phyloP scores from a whole-genome alignment of 371 early-diverging fungal genomes.

The Mortierella sp. region DNA sequence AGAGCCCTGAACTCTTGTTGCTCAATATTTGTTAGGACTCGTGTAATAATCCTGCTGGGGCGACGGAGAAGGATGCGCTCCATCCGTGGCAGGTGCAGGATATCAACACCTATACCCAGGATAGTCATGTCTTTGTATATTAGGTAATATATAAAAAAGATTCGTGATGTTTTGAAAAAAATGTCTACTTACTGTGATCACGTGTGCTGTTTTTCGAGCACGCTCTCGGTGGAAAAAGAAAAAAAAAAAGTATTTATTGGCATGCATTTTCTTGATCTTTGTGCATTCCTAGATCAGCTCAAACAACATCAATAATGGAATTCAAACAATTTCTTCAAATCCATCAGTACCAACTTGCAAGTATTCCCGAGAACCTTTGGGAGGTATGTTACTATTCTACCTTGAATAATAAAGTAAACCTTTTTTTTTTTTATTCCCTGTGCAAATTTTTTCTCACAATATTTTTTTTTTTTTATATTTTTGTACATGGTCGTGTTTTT shows the following conservation, averaged over 20 bases:
- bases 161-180: neutral
- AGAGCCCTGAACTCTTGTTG: constrained; percentile 25
- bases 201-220: neutral
- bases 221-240: neutral
- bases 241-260: constrained; percentile 1
- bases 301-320: constrained; percentile 43
- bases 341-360: constrained; percentile 70
- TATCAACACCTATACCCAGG: constrained; percentile 71
- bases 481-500: neutral
- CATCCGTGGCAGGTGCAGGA: constrained; percentile 61
- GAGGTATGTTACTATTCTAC: constrained; percentile 56
- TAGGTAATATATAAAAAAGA: too few relatives aligned
- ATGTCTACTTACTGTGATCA: neutral
- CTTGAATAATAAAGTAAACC: too few relatives aligned
- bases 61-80: constrained; percentile 14
- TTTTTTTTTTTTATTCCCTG: neutral
- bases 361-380: constrained; percentile 72
- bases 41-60: constrained; percentile 38
- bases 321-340: constrained; percentile 66
- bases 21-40: constrained; percentile 42
- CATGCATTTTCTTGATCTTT: constrained; percentile 7
- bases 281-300: neutral
- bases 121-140: constrained; percentile 55
- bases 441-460: neutral
- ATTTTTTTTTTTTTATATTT: constrained; percentile 12